phyloP scores from a whole-genome alignment of 169 alveolate genomes.

The Amoebophrya sp. region DNA sequence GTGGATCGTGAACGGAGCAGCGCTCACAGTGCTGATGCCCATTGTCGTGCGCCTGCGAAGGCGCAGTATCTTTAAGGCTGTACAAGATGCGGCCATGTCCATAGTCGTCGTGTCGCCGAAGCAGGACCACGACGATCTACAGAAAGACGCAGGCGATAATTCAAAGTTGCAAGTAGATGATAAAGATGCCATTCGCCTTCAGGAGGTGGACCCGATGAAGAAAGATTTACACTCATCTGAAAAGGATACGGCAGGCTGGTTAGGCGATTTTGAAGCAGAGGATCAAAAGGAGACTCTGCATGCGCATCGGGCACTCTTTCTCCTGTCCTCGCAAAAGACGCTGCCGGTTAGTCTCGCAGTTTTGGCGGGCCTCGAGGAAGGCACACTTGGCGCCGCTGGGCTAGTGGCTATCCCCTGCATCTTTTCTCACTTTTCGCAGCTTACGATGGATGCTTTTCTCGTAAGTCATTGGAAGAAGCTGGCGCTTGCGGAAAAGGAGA shows the following conservation, averaged over 20 bases:
- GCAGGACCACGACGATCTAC: too few relatives aligned
- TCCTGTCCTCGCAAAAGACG: not conserved
- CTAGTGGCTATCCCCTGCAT: not conserved
- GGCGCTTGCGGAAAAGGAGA: not conserved
- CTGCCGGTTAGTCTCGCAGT: not conserved
- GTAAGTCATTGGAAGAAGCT: not conserved
- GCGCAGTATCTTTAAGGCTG: too few relatives aligned
- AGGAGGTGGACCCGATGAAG: too few relatives aligned
- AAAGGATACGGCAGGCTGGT: too few relatives aligned
- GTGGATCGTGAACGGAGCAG: not conserved
- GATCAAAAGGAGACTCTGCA: not conserved
- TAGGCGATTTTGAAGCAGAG: too few relatives aligned
- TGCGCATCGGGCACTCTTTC: not conserved
- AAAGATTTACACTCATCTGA: too few relatives aligned
- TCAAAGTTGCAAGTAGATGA: too few relatives aligned
- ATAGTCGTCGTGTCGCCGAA: too few relatives aligned
- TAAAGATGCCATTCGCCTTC: too few relatives aligned
- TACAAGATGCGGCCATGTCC: too few relatives aligned
- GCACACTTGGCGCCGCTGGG: not conserved
- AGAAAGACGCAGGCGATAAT: too few relatives aligned
- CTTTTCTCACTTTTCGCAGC: not conserved
- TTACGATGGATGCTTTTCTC: not conserved
- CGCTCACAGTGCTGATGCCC: not conserved
- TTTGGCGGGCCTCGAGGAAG: not conserved
- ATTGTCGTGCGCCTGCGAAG: not conserved